Evolutionary conservation across 306 rosid species (phyloP).

Genomic region (Herpetospermum pedunculosum): DNA sequence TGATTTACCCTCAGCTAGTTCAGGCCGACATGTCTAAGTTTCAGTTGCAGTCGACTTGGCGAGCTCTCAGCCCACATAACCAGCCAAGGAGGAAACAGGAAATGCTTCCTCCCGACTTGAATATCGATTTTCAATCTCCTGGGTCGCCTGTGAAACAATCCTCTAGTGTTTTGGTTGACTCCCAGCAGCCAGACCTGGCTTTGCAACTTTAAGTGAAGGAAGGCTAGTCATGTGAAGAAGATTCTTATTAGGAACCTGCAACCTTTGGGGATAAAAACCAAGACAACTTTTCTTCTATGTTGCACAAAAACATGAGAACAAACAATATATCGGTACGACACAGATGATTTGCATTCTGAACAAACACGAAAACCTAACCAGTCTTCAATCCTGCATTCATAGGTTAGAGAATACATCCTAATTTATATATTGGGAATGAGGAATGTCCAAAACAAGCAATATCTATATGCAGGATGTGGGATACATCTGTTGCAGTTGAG

Average conservation of each 20-base stretch:
- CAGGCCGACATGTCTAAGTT: slow-evolving; percentile 70
- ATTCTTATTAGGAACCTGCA: neutral
- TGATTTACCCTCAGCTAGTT: slow-evolving; percentile 60
- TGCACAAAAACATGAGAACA: neutral
- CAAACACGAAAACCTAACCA: neutral
- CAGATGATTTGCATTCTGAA: slow-evolving; percentile 2
- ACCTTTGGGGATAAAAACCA: neutral
- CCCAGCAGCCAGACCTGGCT: slow-evolving; percentile 99
- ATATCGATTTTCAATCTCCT: slow-evolving; percentile 85
- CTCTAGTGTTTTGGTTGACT: slow-evolving; percentile 67
- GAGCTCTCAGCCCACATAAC: slow-evolving; percentile 38
- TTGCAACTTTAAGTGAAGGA: slow-evolving; percentile 54
- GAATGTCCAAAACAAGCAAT: neutral
- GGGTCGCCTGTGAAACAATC: slow-evolving; percentile 89
- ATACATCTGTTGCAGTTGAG: neutral
- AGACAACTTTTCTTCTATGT: neutral
- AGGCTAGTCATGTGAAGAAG: neutral
- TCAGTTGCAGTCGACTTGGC: slow-evolving; percentile 70
- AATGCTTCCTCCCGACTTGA: slow-evolving; percentile 93
- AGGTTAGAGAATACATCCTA: neutral
- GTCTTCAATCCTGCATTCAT: neutral
- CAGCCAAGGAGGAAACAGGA: slow-evolving; percentile 76
- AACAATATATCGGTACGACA: neutral
- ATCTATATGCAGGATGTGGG: neutral
- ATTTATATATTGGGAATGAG: neutral